Percentiles rank a stretch among this genome's conserved stretches.
Conservation (phyloP, 1,284 basidiomycete species). For the Trametes pubescens region DNA sequence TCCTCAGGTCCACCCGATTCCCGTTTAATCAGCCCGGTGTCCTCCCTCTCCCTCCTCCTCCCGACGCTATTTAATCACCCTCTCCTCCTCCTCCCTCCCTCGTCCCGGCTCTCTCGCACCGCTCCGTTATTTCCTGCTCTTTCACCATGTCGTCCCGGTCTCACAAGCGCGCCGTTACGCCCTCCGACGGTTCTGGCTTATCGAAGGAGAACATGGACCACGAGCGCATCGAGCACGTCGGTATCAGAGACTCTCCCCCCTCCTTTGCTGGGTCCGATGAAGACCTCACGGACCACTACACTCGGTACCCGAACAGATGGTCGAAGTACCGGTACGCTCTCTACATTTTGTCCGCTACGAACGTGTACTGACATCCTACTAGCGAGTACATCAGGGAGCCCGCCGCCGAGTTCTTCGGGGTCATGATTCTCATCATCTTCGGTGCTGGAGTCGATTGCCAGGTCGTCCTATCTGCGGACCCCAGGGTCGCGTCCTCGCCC, state of each 20-base stretch:
- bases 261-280: constrained; percentile 7
- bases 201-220: constrained; percentile 28
- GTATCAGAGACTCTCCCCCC: constrained; percentile 4
- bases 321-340: constrained; percentile 58
- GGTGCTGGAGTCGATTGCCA: constrained; percentile 73
- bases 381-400: constrained; percentile 64
- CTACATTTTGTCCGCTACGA: constrained; percentile 2
- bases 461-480: constrained; percentile 60
- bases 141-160: constrained; percentile 25
- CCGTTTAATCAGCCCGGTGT: constrained; percentile 17
- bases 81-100: neutral
- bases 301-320: constrained; percentile 61
- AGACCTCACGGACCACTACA: constrained; percentile 38
- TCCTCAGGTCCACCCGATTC: constrained; percentile 17
- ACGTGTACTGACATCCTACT: constrained; percentile 9
- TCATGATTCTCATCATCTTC: constrained; percentile 71
- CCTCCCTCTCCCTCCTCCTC: neutral
- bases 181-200: constrained; percentile 22
- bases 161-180: constrained; percentile 24
- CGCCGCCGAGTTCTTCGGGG: constrained; percentile 74
- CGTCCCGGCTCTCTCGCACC: constrained; percentile 13
- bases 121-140: neutral
- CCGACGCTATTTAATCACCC: constrained; percentile 24
- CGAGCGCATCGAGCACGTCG: constrained; percentile 28
- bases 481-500: constrained; percentile 57